Percentiles rank a stretch among this genome's conserved stretches.
Conservation (phyloP, 768 basidiomycete species). For the Lentinus brumalis region DNA sequence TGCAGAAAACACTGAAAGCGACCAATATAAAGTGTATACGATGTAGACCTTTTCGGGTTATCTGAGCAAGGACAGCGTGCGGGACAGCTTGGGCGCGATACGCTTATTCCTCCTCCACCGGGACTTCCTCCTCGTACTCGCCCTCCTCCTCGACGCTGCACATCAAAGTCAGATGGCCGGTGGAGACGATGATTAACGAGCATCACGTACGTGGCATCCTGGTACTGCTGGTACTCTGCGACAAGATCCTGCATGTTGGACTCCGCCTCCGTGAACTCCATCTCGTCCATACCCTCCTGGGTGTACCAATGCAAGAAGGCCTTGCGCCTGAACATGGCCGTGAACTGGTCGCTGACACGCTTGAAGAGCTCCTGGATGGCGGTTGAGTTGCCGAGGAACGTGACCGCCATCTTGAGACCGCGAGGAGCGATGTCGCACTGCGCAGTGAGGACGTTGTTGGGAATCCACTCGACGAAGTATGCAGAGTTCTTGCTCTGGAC, state of each 20-base stretch:
- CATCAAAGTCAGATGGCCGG: slow-evolving; percentile 6
- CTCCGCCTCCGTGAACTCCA: slow-evolving; percentile 99
- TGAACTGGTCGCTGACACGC: slow-evolving; percentile 98
- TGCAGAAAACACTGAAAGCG: slow-evolving; percentile 29
- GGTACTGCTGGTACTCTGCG: slow-evolving; percentile 97
- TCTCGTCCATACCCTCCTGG: slow-evolving; percentile 99
- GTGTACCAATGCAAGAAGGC: slow-evolving; percentile 99
- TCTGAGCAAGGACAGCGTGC: slow-evolving; percentile 9
- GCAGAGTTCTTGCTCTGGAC: slow-evolving; percentile 98
- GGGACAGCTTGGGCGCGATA: slow-evolving; percentile 6
- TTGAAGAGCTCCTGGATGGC: slow-evolving; percentile 98
- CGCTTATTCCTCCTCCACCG: slow-evolving; percentile 50
- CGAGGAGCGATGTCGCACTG: slow-evolving; percentile 98
- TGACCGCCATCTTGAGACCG: slow-evolving; percentile 95
- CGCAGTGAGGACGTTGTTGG: slow-evolving; percentile 97
- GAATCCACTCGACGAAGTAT: slow-evolving; percentile 99
- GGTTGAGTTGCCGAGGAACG: slow-evolving; percentile 97
- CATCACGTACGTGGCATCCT: slow-evolving; percentile 84
- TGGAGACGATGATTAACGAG: background rate
- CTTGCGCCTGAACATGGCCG: slow-evolving; percentile 99
- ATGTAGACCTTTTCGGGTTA: slow-evolving; percentile 31
- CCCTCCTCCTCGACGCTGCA: slow-evolving; percentile 81
- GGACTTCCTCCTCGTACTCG: slow-evolving; percentile 84
- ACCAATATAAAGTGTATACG: slow-evolving; percentile 36
- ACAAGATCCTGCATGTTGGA: slow-evolving; percentile 99